Base-by-base conservation (phyloP, 2,329 filamentous ascomycete genomes). In the Amphichorda felina region DNA sequence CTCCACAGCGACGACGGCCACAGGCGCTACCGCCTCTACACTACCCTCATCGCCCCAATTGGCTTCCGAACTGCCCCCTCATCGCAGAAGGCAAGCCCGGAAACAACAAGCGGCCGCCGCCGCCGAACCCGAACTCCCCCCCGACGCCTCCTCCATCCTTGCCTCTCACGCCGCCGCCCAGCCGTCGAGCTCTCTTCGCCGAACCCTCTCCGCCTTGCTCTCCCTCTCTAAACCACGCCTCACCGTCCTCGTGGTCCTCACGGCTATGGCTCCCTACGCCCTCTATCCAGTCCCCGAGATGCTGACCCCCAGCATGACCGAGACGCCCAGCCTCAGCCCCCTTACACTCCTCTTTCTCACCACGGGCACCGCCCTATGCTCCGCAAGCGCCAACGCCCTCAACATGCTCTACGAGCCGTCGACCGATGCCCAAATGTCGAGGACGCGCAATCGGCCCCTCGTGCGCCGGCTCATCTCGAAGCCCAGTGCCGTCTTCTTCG, bases 371-470 rank as follows among this genome's bases (percentile, higher is more conserved):
- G 78, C 88, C 4, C 70, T 95, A 15, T 91, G 85, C 55, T 83
- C 77, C n/a, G 86, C 88, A 30, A 85, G 82, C 40, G 91, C 91
- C 30, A 98, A 98, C 55, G 76, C 91, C 2, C 68, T 96, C 45
- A 98, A 98, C 59, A 98, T 98, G 91, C 76, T 95, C 39, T 87
- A 95, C 59, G 91, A 98, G 59, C 83, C 79, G 8, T 70, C 79
- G 40, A 88, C 88, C 51, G 91, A 98, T 56, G 85, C 87, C 31
- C 77, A 82, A 49, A 98, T 98, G 91, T 79, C 74, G 25, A 77
- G 91, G n/a, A 98, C 91, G 2, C 74, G 85, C 19, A 95, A 95
- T 47, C 66, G 91, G 4, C 91, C 91, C 0, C 67, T 98, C 1
- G 91, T 95, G 4, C 75, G 91, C 33, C 76, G 77, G 7, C 72